phyloP scores from a whole-genome alignment of 2,329 filamentous ascomycete species.

The Paracorniculantispora psalliotae region DNA sequence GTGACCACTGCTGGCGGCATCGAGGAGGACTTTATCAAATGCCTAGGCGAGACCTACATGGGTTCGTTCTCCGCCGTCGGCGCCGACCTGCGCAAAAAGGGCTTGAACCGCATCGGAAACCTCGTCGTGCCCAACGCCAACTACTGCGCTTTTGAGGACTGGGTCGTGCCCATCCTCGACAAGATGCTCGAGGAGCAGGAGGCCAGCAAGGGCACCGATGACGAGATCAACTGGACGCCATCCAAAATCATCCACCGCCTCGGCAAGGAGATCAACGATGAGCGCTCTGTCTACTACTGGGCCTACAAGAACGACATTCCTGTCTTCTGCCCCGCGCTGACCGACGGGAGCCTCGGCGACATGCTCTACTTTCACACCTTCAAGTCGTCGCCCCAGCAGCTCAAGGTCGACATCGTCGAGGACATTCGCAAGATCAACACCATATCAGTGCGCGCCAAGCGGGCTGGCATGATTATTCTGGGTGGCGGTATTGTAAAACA shows the following conservation, averaged over 20 bases:
- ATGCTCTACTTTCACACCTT: constrained; percentile 99
- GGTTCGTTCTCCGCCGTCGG: constrained; percentile 77
- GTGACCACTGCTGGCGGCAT: constrained; percentile 94
- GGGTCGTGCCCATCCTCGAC: constrained; percentile 94
- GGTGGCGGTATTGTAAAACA: constrained; percentile 96
- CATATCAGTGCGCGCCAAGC: constrained; percentile 78
- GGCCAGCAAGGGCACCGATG: constrained; percentile 61
- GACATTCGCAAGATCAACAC: constrained; percentile 93
- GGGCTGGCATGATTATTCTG: constrained; percentile 90
- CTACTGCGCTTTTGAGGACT: constrained; percentile 94
- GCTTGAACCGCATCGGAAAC: constrained; percentile 94
- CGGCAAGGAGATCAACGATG: constrained; percentile 90
- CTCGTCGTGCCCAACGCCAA: constrained; percentile 94
- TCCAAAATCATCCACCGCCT: constrained; percentile 86
- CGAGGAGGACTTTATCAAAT: constrained; percentile 98
- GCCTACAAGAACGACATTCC: constrained; percentile 95
- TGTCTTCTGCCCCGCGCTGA: constrained; percentile 93
- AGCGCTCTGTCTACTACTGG: constrained; percentile 93
- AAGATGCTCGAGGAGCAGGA: constrained; percentile 92
- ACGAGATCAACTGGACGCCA: constrained; percentile 84
- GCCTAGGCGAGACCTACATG: constrained; percentile 88
- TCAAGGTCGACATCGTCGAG: constrained; percentile 86
- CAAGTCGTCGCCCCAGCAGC: constrained; percentile 74
- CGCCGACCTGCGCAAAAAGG: constrained; percentile 71
- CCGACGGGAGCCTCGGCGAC: constrained; percentile 90